Conservation (phyloP, 2,329 filamentous ascomycete species). For the Ophiostoma tasmaniense region DNA sequence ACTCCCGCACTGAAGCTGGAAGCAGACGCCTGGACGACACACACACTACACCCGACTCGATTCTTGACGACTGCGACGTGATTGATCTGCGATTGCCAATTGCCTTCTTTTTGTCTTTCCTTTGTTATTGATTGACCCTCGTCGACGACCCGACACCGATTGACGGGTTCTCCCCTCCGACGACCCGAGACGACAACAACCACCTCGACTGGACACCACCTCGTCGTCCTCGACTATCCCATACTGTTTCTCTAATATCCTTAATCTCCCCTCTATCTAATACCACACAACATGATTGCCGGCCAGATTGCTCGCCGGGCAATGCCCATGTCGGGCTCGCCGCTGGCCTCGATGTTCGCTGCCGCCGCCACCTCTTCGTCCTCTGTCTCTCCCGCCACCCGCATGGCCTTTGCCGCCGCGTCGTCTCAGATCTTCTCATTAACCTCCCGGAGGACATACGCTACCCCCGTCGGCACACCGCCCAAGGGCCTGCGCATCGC, state of each 20-base stretch:
- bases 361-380: constrained; percentile 7
- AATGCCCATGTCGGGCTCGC: constrained; percentile 7
- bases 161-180: background rate
- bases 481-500: constrained; percentile 73
- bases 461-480: constrained; percentile 69
- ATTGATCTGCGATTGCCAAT: background rate
- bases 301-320: constrained; percentile 20
- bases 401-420: constrained; percentile 4
- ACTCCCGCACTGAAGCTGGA: background rate
- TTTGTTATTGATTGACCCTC: background rate
- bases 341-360: constrained; percentile 9
- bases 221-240: background rate
- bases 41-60: background rate
- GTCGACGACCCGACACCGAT: background rate
- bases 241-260: no score
- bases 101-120: background rate
- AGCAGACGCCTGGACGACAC: constrained; percentile 3
- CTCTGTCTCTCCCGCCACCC: background rate
- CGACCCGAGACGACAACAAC: background rate
- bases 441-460: constrained; percentile 34
- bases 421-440: constrained; percentile 8
- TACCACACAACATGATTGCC: constrained; percentile 17
- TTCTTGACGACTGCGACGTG: background rate
- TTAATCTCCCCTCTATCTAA: background rate
- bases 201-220: background rate